A percentile compares a stretch with the other conserved stretches of the same genome.
These are phyloP conservation scores for Cryptosporidium baileyi DNA, from an alignment of 169 alveolate genomes.

Conservation along the genomic window DNA sequence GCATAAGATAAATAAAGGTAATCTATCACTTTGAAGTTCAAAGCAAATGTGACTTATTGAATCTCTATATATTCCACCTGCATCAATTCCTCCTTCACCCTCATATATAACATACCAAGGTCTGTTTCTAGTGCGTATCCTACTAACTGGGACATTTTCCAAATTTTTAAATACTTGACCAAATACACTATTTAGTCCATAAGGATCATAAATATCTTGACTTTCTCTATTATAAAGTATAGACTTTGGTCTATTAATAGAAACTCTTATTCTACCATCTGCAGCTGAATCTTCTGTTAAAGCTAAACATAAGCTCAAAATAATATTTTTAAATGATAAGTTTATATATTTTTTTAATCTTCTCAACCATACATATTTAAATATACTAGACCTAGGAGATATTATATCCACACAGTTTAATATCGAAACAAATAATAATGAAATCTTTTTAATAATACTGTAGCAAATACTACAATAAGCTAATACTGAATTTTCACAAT, in stretches of 20 bases:
- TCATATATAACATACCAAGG: slow-evolving; percentile 82
- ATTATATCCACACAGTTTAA: background rate
- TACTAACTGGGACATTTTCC: slow-evolving; percentile 70
- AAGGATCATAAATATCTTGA: slow-evolving; percentile 74
- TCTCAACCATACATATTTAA: slow-evolving; percentile 2
- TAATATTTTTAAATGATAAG: slow-evolving; percentile 67
- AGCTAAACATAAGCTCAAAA: slow-evolving; percentile 68
- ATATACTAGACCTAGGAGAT: slow-evolving; percentile 25
- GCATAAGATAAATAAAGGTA: slow-evolving; percentile 80
- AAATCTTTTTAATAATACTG: background rate
- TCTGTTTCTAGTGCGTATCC: slow-evolving; percentile 74
- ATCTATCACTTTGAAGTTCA: slow-evolving; percentile 81
- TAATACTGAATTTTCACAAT: background rate
- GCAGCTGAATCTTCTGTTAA: slow-evolving; percentile 73
- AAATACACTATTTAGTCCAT: slow-evolving; percentile 82
- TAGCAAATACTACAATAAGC: background rate
- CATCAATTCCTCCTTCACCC: slow-evolving; percentile 90
- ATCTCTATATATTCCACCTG: slow-evolving; percentile 91
- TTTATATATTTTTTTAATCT: background rate
- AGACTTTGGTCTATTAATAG: slow-evolving; percentile 71
- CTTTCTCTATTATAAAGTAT: background rate
- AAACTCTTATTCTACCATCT: slow-evolving; percentile 73
- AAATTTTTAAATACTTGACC: slow-evolving; percentile 80
- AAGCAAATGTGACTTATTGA: slow-evolving; percentile 79
- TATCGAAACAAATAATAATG: slow-evolving; percentile 2